Conservation (phyloP, 192 early-diverging fungal species). For the Haplosporangium gracile region DNA sequence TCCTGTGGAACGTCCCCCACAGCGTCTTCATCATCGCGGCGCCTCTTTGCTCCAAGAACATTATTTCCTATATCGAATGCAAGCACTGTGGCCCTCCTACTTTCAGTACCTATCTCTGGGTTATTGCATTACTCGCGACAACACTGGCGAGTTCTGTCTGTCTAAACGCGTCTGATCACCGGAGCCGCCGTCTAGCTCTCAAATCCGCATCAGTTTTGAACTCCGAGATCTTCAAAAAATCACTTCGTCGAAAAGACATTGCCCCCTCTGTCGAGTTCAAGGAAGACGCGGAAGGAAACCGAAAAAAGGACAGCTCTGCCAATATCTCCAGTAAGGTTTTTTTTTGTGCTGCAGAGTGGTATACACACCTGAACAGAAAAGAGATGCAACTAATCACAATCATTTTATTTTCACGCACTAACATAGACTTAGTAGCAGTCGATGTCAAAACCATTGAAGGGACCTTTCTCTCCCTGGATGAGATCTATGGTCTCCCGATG, state of each 20-base stretch:
- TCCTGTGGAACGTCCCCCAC: constrained; percentile 24
- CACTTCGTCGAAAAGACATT: constrained; percentile 60
- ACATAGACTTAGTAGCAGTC: background rate
- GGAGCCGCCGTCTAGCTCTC: constrained; percentile 70
- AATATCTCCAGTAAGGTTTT: constrained; percentile 45
- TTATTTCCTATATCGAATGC: constrained; percentile 44
- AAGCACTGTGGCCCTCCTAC: constrained; percentile 38
- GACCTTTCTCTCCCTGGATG: constrained; percentile 22
- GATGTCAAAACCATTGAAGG: background rate
- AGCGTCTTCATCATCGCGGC: constrained; percentile 14
- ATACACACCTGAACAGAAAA: too few species aligned
- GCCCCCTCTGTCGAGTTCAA: constrained; percentile 39
- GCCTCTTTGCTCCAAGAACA: constrained; percentile 33
- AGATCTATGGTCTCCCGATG: constrained; percentile 70
- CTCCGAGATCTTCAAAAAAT: constrained; percentile 60
- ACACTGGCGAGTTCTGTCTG: constrained; percentile 53
- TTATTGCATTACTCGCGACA: constrained; percentile 65
- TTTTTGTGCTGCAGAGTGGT: background rate
- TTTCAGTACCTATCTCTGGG: constrained; percentile 62
- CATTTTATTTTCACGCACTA: background rate
- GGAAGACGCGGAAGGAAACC: constrained; percentile 27
- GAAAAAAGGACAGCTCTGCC: constrained; percentile 22
- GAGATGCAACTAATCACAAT: too few species aligned
- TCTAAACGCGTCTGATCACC: constrained; percentile 66
- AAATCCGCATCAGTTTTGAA: constrained; percentile 60